phyloP scores from a whole-genome alignment of 164 flowering plant species.

The grape (Vitis vinifera) region ASM3070453v1 NC_081823.1:2874501-2875000 shows the following conservation, averaged over 20 bases:
- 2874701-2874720: constrained; percentile 31
- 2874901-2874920: constrained; percentile 40
- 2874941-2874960: constrained; percentile 32
- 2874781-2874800: constrained; percentile 39
- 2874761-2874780: constrained; percentile 45
- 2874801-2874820: constrained; percentile 37
- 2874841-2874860: constrained; percentile 46
- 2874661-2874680: constrained; percentile 48
- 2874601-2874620: constrained; percentile 11
- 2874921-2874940: constrained; percentile 40
- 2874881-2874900: constrained; percentile 4
- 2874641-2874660: constrained; percentile 57
- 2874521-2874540: constrained; percentile 39
- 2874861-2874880: constrained; percentile 24
- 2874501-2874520: constrained; percentile 17
- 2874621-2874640: constrained; percentile 29
- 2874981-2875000: constrained; percentile 39
- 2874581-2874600: constrained; percentile 29
- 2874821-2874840: constrained; percentile 50
- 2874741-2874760: constrained; percentile 57
- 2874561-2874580: constrained; percentile 16
- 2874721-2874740: constrained; percentile 29
- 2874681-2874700: constrained; percentile 38
- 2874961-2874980: constrained; percentile 17
- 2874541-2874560: constrained; percentile 30